A percentile compares a stretch with the other conserved stretches of the same genome.
phyloP scores from a whole-genome alignment of 2,329 filamentous ascomycete species.

The Paracoccidioides brasiliensis region DNA sequence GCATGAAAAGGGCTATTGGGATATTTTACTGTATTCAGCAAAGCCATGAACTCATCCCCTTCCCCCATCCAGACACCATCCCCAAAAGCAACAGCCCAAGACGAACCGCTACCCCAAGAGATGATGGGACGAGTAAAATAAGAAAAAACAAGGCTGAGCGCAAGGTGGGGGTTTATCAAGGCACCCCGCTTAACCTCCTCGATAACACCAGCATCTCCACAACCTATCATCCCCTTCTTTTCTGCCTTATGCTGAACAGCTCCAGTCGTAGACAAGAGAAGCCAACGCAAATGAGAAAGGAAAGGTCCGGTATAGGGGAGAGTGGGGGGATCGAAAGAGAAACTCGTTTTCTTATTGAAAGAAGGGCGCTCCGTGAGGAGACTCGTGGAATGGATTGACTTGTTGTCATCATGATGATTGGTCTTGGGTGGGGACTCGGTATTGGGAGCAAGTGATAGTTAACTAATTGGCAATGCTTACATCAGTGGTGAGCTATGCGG shows the following conservation, averaged over 20 bases:
- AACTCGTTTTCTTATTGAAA: slow-evolving; percentile 15
- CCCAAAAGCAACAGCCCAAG: slow-evolving; percentile 21
- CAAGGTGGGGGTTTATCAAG: not conserved
- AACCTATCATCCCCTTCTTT: slow-evolving; percentile 30
- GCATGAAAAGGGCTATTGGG: not conserved
- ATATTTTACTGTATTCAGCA: slow-evolving; percentile 18
- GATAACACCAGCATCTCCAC: slow-evolving; percentile 23
- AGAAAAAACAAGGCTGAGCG: slow-evolving; percentile 7
- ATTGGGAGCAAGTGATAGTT: not conserved
- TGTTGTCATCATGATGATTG: slow-evolving; percentile 42
- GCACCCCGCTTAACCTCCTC: slow-evolving; percentile 9
- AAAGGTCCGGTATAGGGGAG: slow-evolving; percentile 35
- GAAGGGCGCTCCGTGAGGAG: slow-evolving; percentile 27
- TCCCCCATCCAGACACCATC: slow-evolving; percentile 24
- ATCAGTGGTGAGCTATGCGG: not conserved
- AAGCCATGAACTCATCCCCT: slow-evolving; percentile 33
- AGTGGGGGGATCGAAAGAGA: slow-evolving; percentile 14
- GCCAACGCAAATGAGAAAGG: not conserved
- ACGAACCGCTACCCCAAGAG: slow-evolving; percentile 20
- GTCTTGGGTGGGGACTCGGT: slow-evolving; percentile 4
- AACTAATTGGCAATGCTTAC: not conserved
- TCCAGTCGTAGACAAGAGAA: not conserved
- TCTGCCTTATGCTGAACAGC: not conserved
- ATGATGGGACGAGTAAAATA: slow-evolving; percentile 14
- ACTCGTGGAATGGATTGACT: slow-evolving; percentile 52